These are phyloP conservation scores for Cladophialophora immunda DNA, from an alignment of 2,329 filamentous ascomycete genomes.

Conservation along the genomic window DNA sequence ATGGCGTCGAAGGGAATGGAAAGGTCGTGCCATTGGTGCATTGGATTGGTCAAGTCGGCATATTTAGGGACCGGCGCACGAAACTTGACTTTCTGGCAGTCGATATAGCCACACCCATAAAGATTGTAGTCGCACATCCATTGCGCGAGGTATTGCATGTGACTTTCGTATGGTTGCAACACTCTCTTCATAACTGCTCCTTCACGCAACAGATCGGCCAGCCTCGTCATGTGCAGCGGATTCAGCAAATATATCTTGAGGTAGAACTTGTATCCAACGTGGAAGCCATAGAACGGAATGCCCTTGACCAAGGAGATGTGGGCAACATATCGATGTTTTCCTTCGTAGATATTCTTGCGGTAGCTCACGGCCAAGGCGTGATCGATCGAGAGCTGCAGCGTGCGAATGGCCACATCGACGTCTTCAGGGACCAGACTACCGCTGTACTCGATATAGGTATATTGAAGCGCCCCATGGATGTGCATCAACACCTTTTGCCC, in stretches of 20 bases:
- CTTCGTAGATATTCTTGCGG: constrained; percentile 75
- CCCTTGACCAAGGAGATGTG: constrained; percentile 93
- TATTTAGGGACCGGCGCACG: constrained; percentile 77
- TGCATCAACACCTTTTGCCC: constrained; percentile 97
- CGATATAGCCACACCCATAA: constrained; percentile 89
- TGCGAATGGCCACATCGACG: constrained; percentile 78
- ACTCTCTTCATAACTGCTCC: constrained; percentile 83
- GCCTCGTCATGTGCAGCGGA: constrained; percentile 82
- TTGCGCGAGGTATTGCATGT: constrained; percentile 89
- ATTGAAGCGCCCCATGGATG: constrained; percentile 94
- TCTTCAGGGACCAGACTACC: constrained; percentile 72
- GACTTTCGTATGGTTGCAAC: constrained; percentile 93
- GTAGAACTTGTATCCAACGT: constrained; percentile 89
- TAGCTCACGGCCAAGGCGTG: constrained; percentile 88
- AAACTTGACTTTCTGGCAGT: constrained; percentile 75
- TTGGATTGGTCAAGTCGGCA: constrained; percentile 66
- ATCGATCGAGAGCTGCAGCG: constrained; percentile 86
- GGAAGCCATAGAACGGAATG: constrained; percentile 93
- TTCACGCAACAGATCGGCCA: constrained; percentile 86
- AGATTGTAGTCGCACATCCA: constrained; percentile 99
- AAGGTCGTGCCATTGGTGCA: constrained; percentile 81
- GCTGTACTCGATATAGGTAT: constrained; percentile 88
- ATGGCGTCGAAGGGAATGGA: constrained; percentile 70
- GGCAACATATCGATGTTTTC: constrained; percentile 78
- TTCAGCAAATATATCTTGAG: constrained; percentile 96